Evolutionary conservation across 2,329 filamentous ascomycete genomes (phyloP), one percentile per base, ranked within the genome.

Genomic region (Alternaria infectoria): DNA sequence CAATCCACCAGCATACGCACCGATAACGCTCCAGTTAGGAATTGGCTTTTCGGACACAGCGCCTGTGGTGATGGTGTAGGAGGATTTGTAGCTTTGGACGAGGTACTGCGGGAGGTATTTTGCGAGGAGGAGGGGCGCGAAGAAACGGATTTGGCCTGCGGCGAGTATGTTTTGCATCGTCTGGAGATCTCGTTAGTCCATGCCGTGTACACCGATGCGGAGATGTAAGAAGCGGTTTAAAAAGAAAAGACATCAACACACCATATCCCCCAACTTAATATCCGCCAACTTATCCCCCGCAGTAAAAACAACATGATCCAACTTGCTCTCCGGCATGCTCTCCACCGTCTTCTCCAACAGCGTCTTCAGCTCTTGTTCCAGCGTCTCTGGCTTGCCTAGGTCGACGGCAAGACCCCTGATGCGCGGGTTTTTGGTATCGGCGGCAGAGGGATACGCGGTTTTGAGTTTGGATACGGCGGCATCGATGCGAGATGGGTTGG

Each of bases 241-340:
- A 2, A 30, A 15, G 2, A 30, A 15, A n/a, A n/a, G 13, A 21
- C 5, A 40, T 28, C 19, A 30, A 50, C 46, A 13, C 50, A 59
- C 55, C 23, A 85, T 68, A 0, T 84, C 81, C 5, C 72, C 58
- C 4, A 89, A 66, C 3, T 80, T 73, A 10, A 79, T 73, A 9
- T 78, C 71, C 3, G 78, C 77, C 11, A 87, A 73, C 3, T 78
- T 65, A 62, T 86, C 84, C 12, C 84, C 88, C 0, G 88, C 87
- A 0, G 87, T 89, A 77, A 83, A 86, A 43, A 88, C 78, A 25
- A 89, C 81, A 69, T 90, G 88, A 68, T 90, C 84, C 19, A 88
- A 68, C 8, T 78, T 77, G 10, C 64, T 60, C 5, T 73, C 74
- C 0, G 72, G 74, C 15, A 76, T 70, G 10, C 59, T 64, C 15